These are phyloP conservation scores for Neonectria hederae DNA, from an alignment of 2,329 filamentous ascomycete species.

Conservation along the genomic window DNA sequence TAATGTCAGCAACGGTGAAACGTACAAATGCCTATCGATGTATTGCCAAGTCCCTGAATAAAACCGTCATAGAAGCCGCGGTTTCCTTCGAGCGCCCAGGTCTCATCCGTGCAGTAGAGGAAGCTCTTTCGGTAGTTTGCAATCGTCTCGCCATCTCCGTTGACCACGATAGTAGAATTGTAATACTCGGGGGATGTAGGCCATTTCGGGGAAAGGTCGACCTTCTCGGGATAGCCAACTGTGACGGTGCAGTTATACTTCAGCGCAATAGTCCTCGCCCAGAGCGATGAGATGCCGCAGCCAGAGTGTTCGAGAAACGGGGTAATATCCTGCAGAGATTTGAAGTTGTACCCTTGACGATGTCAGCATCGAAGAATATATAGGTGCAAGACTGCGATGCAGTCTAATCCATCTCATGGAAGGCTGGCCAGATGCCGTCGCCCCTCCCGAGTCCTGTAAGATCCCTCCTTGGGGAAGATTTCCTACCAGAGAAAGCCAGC, in stretches of 20 bases:
- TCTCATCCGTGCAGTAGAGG: conserved; percentile 68
- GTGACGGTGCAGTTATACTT: conserved; percentile 74
- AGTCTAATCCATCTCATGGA: neutral
- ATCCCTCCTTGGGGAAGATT: neutral
- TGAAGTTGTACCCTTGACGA: conserved; percentile 79
- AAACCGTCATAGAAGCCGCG: conserved; percentile 59
- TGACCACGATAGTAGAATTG: conserved; percentile 64
- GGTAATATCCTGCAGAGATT: conserved; percentile 71
- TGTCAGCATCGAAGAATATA: conserved; percentile 7
- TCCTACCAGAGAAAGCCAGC: conserved; percentile 75
- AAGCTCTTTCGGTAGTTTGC: conserved; percentile 70
- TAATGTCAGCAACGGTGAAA: neutral
- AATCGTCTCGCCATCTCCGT: conserved; percentile 66
- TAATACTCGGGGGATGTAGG: conserved; percentile 64
- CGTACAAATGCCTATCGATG: conserved; percentile 67
- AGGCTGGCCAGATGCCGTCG: neutral
- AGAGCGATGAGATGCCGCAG: conserved; percentile 73
- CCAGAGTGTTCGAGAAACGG: conserved; percentile 74
- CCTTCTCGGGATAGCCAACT: conserved; percentile 79
- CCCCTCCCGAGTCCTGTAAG: neutral
- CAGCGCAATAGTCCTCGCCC: conserved; percentile 74
- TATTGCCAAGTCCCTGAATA: conserved; percentile 59
- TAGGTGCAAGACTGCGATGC: neutral
- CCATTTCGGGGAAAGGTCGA: conserved; percentile 60
- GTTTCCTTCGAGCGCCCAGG: conserved; percentile 66